phyloP scores from a whole-genome alignment of 306 rosid genomes.

The Prunus armeniaca region DNA sequence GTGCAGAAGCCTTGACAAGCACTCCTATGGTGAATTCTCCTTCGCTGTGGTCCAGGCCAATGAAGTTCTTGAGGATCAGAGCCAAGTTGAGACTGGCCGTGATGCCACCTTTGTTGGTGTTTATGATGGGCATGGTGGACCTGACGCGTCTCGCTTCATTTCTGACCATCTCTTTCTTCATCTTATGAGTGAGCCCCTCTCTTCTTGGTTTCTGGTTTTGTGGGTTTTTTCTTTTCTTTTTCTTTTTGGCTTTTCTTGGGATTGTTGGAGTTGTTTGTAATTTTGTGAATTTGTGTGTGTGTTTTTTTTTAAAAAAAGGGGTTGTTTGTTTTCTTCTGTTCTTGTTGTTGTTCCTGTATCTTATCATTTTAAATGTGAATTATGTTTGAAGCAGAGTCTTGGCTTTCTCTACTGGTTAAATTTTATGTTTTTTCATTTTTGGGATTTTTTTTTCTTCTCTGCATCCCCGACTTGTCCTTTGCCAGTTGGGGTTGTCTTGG shows the following conservation, averaged over 20 bases:
- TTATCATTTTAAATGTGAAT: not conserved
- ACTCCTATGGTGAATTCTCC: constrained; percentile 71
- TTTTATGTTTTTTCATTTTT: not conserved
- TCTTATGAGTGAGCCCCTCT: constrained; percentile 53
- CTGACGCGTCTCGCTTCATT: constrained; percentile 64
- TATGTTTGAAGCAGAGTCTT: not conserved
- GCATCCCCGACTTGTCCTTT: not conserved
- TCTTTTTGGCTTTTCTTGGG: constrained; percentile 4
- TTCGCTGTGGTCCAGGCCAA: constrained; percentile 86
- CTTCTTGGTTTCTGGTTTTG: not conserved
- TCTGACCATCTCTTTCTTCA: constrained; percentile 56
- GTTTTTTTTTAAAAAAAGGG: not conserved
- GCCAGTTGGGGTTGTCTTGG: not conserved
- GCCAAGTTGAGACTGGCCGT: constrained; percentile 78
- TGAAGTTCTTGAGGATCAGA: constrained; percentile 65
- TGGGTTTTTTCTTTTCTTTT: constrained; percentile 15
- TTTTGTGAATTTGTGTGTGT: constrained; percentile 6
- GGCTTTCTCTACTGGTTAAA: not conserved
- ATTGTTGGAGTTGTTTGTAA: not conserved
- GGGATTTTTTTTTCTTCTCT: not conserved
- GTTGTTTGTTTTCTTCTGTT: not conserved
- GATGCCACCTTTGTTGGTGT: constrained; percentile 73
- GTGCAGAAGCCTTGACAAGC: constrained; percentile 64
- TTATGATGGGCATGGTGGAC: constrained; percentile 92
- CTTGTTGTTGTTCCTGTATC: not conserved